Percentiles rank a stretch among this genome's conserved stretches.
phyloP scores from a whole-genome alignment of 2,329 filamentous ascomycete species.

The Fusarium fujikuroi region DNA sequence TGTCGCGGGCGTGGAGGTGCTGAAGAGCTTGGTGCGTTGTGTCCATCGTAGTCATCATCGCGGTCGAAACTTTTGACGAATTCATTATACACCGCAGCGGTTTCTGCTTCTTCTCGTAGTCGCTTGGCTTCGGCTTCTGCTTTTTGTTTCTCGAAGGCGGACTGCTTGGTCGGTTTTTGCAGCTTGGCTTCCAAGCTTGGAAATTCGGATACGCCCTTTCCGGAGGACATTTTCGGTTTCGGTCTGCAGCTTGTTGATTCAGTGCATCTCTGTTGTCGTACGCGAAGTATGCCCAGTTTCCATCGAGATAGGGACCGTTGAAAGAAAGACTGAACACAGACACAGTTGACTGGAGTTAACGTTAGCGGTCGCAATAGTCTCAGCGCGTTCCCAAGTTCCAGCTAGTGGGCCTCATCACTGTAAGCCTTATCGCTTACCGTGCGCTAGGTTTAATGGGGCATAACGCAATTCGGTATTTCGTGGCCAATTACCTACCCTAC shows the following conservation, averaged over 20 bases:
- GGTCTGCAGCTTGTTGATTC: background rate
- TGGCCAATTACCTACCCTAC: background rate
- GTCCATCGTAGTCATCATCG: constrained; percentile 61
- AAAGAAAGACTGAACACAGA: background rate
- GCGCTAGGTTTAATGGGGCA: background rate
- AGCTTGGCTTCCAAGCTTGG: constrained; percentile 82
- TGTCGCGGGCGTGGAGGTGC: constrained; percentile 39
- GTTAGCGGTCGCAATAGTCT: constrained; percentile 10
- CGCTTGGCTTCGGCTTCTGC: constrained; percentile 91
- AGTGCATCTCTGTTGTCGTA: constrained; percentile 23
- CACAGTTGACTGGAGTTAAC: constrained; percentile 1
- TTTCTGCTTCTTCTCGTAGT: constrained; percentile 84
- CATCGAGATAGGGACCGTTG: background rate
- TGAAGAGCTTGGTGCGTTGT: constrained; percentile 12
- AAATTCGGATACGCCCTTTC: constrained; percentile 66
- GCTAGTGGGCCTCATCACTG: background rate
- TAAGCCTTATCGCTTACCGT: background rate
- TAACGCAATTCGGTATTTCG: background rate
- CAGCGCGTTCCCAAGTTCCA: background rate
- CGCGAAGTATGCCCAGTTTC: background rate
- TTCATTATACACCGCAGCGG: constrained; percentile 85
- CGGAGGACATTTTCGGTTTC: constrained; percentile 56
- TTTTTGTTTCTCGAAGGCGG: constrained; percentile 87
- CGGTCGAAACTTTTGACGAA: constrained; percentile 84
- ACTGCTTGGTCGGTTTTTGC: constrained; percentile 83